Evolutionary conservation across 2,329 filamentous ascomycete genomes (phyloP), one percentile per base, ranked within the genome.

Genomic region (Aspergillus aculeatus): DNA sequence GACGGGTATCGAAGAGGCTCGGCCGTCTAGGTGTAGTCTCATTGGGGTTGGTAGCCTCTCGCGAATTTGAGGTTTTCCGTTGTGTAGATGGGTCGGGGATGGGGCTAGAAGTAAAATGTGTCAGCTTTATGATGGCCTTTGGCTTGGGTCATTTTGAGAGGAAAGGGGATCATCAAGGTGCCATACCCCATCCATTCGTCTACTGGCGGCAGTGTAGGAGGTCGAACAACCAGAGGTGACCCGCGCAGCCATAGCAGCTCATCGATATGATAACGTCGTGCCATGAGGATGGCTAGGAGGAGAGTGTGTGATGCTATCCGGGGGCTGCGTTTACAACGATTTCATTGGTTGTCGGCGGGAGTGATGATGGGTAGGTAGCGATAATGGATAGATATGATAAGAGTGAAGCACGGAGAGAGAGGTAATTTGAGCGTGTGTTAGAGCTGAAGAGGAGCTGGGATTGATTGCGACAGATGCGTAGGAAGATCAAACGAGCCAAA

Each of bases 151-250:
- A 35, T 44, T 44, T 51, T 26, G 26, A 44, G 58, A 66, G 58
- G 56, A 57, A 65, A 31, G 7, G 21, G 11, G 11, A 6, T 35
- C 32, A 12, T 35, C 11, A 16, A 16, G 32, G 14, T 35, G 32
- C 63, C 85, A 73, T 82, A 96, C 90, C 94, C 92, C 92, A 97
- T 96, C 93, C 93, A 98, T 81, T 96, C 91, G 79, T 96, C 92
- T 64, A 89, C 85, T 26, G 92, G 89, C 65, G 92, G 93, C 50
- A 97, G 83, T 64, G 83, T 85, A 64, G 88, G 81, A 50, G 94
- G 94, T 77, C 91, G 96, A 68, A 84, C 81, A 71, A 92, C 92
- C 75, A 96, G 82, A 66, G 92, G 92, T 65, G 94, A 97, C 61
- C 89, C 83, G 77, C 89, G 86, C 70, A 98, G 81, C 74, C 84